Evolutionary conservation across 139 green algal genomes (phyloP).

Genomic region (Coelastrella sp.): DNA sequence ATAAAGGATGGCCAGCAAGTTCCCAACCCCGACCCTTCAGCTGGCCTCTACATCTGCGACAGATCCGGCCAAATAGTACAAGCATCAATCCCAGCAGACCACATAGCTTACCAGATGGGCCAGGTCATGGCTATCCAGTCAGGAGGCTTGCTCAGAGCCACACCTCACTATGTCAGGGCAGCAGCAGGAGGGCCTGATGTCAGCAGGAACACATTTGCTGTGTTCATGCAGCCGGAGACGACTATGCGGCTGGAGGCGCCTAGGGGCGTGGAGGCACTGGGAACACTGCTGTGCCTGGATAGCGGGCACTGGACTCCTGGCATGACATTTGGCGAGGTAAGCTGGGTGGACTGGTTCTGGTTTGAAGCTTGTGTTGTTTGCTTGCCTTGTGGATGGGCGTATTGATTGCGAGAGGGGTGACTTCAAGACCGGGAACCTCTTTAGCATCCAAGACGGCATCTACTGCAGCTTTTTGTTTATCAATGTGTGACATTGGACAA

Average conservation of each 20-base stretch:
- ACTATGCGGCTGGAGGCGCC: neutral
- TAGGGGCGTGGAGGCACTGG: neutral
- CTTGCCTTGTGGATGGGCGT: too few species aligned
- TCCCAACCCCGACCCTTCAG: constrained; percentile 63
- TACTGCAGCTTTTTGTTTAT: too few species aligned
- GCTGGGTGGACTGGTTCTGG: neutral
- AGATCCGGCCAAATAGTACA: constrained; percentile 57
- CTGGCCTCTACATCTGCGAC: constrained; percentile 75
- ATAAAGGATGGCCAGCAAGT: constrained; percentile 52
- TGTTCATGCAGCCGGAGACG: constrained; percentile 79
- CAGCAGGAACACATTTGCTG: constrained; percentile 77
- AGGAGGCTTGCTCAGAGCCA: constrained; percentile 78
- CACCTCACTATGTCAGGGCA: constrained; percentile 81
- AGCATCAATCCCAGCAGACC: constrained; percentile 67
- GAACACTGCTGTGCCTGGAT: constrained; percentile 12
- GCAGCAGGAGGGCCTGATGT: constrained; percentile 47
- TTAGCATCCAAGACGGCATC: too few species aligned
- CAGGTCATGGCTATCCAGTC: constrained; percentile 78
- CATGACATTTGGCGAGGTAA: constrained; percentile 26
- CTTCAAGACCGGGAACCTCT: too few species aligned
- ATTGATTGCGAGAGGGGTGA: too few species aligned
- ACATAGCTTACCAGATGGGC: constrained; percentile 85
- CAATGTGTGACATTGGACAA: too few species aligned
- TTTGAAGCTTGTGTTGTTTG: too few species aligned
- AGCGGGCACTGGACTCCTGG: constrained; percentile 27